Percentiles rank a stretch among this genome's conserved stretches.
Evolutionary conservation across 257 asterid species (phyloP).

Genomic region (Solanum pinnatisectum): DNA sequence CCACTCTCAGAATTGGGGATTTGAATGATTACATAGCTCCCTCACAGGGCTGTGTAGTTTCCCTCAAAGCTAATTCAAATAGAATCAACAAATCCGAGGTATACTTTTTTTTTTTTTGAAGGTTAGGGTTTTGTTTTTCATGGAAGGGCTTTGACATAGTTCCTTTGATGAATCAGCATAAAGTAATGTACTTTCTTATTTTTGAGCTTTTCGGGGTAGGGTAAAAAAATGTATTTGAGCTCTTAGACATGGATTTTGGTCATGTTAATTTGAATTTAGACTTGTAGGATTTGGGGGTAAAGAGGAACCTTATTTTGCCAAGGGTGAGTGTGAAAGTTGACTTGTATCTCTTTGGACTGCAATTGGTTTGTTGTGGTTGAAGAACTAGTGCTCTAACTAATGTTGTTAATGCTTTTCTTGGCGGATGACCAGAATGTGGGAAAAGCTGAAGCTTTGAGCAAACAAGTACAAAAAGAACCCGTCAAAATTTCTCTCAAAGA

Average conservation of each 20-base stretch:
- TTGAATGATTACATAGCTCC: slow-evolving; percentile 97
- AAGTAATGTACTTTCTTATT: not conserved
- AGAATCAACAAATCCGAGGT: slow-evolving; percentile 52
- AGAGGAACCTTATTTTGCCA: not conserved
- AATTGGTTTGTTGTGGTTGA: not conserved
- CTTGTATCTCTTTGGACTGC: not conserved
- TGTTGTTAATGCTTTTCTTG: not conserved
- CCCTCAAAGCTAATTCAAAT: slow-evolving; percentile 24
- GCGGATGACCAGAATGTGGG: slow-evolving; percentile 33
- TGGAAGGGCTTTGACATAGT: not conserved
- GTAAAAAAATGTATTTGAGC: not conserved
- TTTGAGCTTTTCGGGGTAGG: not conserved
- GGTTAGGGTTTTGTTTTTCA: not conserved
- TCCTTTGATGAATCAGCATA: not conserved
- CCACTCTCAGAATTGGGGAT: slow-evolving; percentile 88
- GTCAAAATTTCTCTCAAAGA: slow-evolving; percentile 92
- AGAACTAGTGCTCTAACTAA: not conserved
- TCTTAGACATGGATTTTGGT: not conserved
- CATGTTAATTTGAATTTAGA: not conserved
- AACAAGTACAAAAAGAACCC: slow-evolving; percentile 51
- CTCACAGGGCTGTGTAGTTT: slow-evolving; percentile 87
- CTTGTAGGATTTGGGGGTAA: not conserved
- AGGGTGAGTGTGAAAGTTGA: not conserved
- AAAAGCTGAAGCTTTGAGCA: slow-evolving; percentile 35
- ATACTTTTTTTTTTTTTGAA: not conserved